phyloP scores from a whole-genome alignment of 2,329 filamentous ascomycete species.

The Canariomyces notabilis region DNA sequence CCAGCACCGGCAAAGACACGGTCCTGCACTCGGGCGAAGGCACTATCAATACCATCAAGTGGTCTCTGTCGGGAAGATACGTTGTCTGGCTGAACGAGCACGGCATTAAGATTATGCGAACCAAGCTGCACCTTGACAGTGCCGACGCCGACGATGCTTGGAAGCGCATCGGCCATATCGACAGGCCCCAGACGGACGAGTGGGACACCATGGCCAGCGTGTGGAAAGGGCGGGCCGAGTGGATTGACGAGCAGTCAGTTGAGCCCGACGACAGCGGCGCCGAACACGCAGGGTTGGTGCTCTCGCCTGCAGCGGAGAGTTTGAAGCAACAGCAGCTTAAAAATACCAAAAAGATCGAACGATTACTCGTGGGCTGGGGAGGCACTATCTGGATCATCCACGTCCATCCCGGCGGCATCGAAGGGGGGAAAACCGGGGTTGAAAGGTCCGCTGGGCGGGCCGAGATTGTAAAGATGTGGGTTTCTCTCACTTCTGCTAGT shows the following conservation, averaged over 20 bases:
- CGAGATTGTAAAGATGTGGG: constrained; percentile 89
- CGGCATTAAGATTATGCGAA: constrained; percentile 96
- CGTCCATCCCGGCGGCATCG: constrained; percentile 70
- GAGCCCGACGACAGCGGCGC: constrained; percentile 61
- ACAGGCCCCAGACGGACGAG: constrained; percentile 75
- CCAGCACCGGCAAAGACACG: constrained; percentile 75
- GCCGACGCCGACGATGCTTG: constrained; percentile 77
- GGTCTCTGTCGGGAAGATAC: constrained; percentile 88
- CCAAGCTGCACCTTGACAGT: constrained; percentile 73
- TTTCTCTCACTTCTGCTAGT: constrained; percentile 19
- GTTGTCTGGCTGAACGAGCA: constrained; percentile 95
- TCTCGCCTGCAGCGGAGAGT: constrained; percentile 43
- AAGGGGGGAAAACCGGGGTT: constrained; percentile 60
- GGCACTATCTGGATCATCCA: constrained; percentile 94
- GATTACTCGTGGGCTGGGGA: constrained; percentile 90
- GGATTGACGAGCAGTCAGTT: constrained; percentile 82
- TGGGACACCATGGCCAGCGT: constrained; percentile 97
- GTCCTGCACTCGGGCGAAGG: constrained; percentile 90
- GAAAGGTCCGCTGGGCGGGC: constrained; percentile 72
- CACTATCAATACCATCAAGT: constrained; percentile 84
- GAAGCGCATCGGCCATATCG: constrained; percentile 90
- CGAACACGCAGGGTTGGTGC: constrained; percentile 29
- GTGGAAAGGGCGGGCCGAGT: constrained; percentile 88
- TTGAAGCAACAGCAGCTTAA: constrained; percentile 46
- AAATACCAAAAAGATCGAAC: constrained; percentile 56